phyloP scores from a whole-genome alignment of 83 land plant species.

The Thuja plicata region DNA sequence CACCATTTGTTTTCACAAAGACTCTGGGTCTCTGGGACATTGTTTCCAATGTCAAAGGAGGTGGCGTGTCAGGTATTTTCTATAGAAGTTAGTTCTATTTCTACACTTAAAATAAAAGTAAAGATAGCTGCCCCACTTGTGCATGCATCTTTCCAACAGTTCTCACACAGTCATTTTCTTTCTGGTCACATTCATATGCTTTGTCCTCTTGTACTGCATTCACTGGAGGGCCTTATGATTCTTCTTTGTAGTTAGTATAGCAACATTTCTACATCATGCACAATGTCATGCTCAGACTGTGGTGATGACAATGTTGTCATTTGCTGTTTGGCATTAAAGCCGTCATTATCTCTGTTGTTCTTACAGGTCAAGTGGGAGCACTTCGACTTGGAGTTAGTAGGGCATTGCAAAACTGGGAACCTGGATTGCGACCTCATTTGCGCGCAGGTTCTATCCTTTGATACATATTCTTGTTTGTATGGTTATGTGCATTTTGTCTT shows the following conservation, averaged over 20 bases:
- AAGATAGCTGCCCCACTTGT: background rate
- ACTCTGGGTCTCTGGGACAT: conserved; percentile 87
- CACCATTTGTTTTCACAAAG: conserved; percentile 78
- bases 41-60: conserved; percentile 86
- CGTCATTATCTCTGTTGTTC: background rate
- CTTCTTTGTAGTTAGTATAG: background rate
- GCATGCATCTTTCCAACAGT: background rate
- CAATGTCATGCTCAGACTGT: background rate
- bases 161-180: background rate
- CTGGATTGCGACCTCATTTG: conserved; percentile 68
- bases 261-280: background rate
- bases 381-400: conserved; percentile 87
- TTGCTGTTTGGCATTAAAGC: conserved; percentile 5
- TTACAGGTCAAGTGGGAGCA: conserved; percentile 97
- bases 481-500: background rate
- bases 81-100: background rate
- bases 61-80: conserved; percentile 78
- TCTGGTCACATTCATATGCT: background rate
- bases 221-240: background rate
- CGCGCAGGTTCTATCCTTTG: conserved; percentile 36
- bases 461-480: background rate
- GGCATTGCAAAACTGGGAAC: conserved; percentile 94
- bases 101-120: background rate
- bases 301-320: background rate
- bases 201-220: background rate